Percentiles rank a stretch among this genome's conserved stretches.
Conservation (phyloP, 23 red algal species). For the Gracilariopsis chorda region DNA sequence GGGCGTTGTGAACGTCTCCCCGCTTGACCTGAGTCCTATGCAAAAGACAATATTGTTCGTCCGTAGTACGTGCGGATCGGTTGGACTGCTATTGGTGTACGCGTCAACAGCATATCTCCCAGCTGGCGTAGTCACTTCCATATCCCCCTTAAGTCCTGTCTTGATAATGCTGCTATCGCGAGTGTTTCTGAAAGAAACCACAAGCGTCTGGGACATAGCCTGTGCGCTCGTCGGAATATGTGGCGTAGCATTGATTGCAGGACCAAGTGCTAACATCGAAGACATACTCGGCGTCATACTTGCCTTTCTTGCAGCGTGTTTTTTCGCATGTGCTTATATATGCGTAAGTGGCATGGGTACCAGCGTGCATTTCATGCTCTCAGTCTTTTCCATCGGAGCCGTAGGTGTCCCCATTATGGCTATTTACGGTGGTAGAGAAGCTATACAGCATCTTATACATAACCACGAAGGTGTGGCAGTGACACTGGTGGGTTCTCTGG, state of each 20-base stretch:
- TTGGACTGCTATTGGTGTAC: not conserved
- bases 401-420: not conserved
- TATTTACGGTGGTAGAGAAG: not conserved
- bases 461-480: not conserved
- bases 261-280: not conserved
- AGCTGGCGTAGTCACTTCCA: not conserved
- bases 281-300: not conserved
- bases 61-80: not conserved
- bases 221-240: not conserved
- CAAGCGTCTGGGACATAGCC: not conserved
- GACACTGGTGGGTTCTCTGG: not conserved
- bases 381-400: not conserved
- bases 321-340: not conserved
- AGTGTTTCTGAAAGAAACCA: not conserved
- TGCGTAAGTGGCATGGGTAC: not conserved
- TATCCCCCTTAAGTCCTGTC: not conserved
- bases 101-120: not conserved
- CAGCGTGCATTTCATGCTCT: conserved; percentile 11
- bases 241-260: not conserved
- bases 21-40: not conserved
- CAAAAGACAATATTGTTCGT: not conserved
- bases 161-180: not conserved
- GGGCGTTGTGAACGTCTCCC: not conserved
- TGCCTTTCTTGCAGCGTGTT: not conserved
- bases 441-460: not conserved